Evolutionary conservation across 176 grass and related monocot genomes (phyloP), one percentile per base, ranked within the genome.

Genomic region (bread wheat (Triticum aestivum)): DNA sequence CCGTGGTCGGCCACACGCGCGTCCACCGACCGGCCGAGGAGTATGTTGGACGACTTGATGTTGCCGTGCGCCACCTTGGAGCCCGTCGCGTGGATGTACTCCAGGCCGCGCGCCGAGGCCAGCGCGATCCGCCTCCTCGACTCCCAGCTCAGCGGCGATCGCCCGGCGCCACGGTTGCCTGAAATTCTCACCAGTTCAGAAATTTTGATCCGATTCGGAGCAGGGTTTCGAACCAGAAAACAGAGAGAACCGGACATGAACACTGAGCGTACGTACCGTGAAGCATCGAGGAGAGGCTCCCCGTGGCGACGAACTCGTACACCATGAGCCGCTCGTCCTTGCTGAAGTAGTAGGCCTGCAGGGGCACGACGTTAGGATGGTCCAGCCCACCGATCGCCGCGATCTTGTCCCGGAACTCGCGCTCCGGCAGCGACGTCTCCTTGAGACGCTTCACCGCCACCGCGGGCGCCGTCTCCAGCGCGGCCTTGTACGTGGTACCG

Each of bases 401-500:
- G 9, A 91, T 85, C 84, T 89, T 97, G 65, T 94, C 92, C 26
- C 92, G 27, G 95, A 94, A 94, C 77, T 94, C 95, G 67, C 90
- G 83, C 77, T 97, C 94, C 8, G 90, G 83, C 52, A 90, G 9
- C 39, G 87, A 89, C 10, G 91, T 87, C 74, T 92, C 94, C 86
- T 89, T 94, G 81, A 97, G 86, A 3, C 92, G 90, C 63, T 97
- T 94, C 67, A 97, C 92, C 0, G 86, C 92, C 65, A 94, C 90
- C 23, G 87, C 88, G 12, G 87, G 73, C 10, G 85, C 86, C 21
- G 84, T 84, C 41, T 92, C 90, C 33, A 95, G 83, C 79, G 87
- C 87, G 11, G 93, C 93, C 82, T 94, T 97, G 89, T 97, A 97
- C 29, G 94, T 97, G 13, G 94, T 97, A 8, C 94, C 94, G 72